Evolutionary conservation across 1,139 yeast species (phyloP).

Genomic region (Blastobotrys malaysiensis): DNA sequence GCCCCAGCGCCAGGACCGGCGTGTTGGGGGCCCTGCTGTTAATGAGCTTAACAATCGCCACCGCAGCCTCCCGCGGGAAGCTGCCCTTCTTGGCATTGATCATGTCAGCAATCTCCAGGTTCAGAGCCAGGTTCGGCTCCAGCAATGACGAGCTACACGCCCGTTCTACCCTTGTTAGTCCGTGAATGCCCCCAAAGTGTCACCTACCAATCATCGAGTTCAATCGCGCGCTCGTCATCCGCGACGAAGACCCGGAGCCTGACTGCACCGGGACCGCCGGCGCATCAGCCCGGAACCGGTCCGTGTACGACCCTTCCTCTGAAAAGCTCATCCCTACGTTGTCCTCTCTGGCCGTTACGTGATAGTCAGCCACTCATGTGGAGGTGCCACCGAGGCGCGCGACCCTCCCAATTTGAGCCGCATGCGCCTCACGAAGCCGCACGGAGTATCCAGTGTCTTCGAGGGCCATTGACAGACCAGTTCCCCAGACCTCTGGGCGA

Average conservation of each 20-base stretch:
- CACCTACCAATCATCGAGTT: conserved; percentile 25
- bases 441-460: background rate
- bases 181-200: background rate
- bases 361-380: background rate
- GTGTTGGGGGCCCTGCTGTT: conserved; percentile 82
- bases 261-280: conserved; percentile 13
- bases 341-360: background rate
- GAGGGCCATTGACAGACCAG: too few species aligned
- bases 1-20: conserved; percentile 48
- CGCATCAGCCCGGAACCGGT: conserved; percentile 34
- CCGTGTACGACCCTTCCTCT: conserved; percentile 29
- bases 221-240: conserved; percentile 22
- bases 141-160: conserved; percentile 82
- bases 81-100: conserved; percentile 90
- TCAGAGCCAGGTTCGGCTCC: conserved; percentile 85
- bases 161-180: conserved; percentile 44
- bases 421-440: background rate
- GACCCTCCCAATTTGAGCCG: background rate
- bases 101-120: conserved; percentile 88
- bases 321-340: background rate
- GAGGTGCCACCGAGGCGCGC: background rate
- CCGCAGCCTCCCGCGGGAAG: conserved; percentile 89
- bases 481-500: too few species aligned
- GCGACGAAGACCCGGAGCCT: conserved; percentile 10
- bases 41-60: conserved; percentile 78